phyloP scores from a whole-genome alignment of 345 rosid genomes.

The Stellera chamaejasme region DNA sequence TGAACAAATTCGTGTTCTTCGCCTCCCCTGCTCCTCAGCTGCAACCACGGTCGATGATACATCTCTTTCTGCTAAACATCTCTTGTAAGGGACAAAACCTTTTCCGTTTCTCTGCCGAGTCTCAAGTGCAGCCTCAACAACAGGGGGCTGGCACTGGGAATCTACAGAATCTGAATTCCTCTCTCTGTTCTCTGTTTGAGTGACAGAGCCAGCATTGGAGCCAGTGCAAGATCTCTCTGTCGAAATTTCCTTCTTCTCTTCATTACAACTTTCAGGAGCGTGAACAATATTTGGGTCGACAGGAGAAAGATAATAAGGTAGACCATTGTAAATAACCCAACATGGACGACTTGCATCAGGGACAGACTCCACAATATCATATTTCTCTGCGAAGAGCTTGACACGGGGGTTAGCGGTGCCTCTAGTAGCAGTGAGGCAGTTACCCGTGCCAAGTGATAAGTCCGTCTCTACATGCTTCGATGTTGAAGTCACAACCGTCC shows the following conservation, averaged over 20 bases:
- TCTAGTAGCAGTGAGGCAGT: constrained; percentile 1
- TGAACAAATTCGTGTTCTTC: constrained; percentile 44
- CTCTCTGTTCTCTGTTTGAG: constrained; percentile 26
- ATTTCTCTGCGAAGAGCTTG: constrained; percentile 13
- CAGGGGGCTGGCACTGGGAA: constrained; percentile 20
- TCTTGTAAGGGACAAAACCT: constrained; percentile 67
- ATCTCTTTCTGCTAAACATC: constrained; percentile 55
- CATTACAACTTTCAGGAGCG: not conserved
- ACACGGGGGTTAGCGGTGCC: not conserved
- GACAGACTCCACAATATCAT: constrained; percentile 8
- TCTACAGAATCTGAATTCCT: constrained; percentile 26
- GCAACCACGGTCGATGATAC: constrained; percentile 23
- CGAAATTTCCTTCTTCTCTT: constrained; percentile 18
- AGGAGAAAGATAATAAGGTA: constrained; percentile 15
- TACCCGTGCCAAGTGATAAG: constrained; percentile 29
- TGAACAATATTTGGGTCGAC: constrained; percentile 5
- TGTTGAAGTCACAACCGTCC: constrained; percentile 6
- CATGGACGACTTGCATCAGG: constrained; percentile 12
- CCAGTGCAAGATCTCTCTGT: constrained; percentile 33
- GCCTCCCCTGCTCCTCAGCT: constrained; percentile 36
- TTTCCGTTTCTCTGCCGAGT: constrained; percentile 7
- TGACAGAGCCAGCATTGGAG: constrained; percentile 33
- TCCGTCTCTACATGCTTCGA: constrained; percentile 21
- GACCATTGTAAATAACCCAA: constrained; percentile 15
- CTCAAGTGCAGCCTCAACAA: constrained; percentile 7